Percentiles rank a stretch among this genome's conserved stretches.
Evolutionary conservation across 2,329 filamentous ascomycete species (phyloP).

Genomic region (Colletotrichum plurivorum): DNA sequence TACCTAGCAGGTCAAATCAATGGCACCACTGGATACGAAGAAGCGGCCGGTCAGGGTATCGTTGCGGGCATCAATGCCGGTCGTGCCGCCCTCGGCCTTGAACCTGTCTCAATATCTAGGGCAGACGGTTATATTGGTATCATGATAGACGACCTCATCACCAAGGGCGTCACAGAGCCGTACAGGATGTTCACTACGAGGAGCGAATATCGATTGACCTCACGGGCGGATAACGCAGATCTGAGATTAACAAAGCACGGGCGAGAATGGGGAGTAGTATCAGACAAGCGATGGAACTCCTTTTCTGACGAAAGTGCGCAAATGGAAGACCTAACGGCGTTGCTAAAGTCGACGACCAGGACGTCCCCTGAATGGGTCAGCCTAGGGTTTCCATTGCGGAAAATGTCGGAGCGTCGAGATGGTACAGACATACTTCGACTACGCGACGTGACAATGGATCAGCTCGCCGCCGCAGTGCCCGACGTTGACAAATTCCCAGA

Average conservation of each 20-base stretch:
- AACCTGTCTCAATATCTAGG: constrained; percentile 78
- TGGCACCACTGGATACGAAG: constrained; percentile 97
- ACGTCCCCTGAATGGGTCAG: constrained; percentile 77
- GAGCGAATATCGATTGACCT: constrained; percentile 94
- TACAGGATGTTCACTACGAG: constrained; percentile 99
- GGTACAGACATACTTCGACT: constrained; percentile 86
- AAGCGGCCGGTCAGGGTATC: constrained; percentile 94
- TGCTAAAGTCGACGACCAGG: constrained; percentile 72
- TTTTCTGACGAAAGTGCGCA: constrained; percentile 77
- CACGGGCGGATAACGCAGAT: constrained; percentile 95
- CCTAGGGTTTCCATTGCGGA: constrained; percentile 76
- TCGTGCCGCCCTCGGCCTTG: constrained; percentile 77
- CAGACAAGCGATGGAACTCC: constrained; percentile 81
- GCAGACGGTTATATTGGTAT: constrained; percentile 97
- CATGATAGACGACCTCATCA: constrained; percentile 98
- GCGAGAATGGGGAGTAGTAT: constrained; percentile 81
- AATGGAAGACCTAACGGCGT: constrained; percentile 74
- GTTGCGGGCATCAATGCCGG: constrained; percentile 96
- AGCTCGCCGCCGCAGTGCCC: constrained; percentile 71
- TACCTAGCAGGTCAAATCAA: constrained; percentile 98
- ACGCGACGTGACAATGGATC: constrained; percentile 69
- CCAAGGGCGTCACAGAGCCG: constrained; percentile 95
- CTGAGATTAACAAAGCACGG: constrained; percentile 85
- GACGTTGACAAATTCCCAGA: constrained; percentile 67
- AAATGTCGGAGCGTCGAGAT: constrained; percentile 66